These are phyloP conservation scores for Sugiyamaella valdiviana DNA, from an alignment of 805 yeast species.

Conservation along the genomic window DNA sequence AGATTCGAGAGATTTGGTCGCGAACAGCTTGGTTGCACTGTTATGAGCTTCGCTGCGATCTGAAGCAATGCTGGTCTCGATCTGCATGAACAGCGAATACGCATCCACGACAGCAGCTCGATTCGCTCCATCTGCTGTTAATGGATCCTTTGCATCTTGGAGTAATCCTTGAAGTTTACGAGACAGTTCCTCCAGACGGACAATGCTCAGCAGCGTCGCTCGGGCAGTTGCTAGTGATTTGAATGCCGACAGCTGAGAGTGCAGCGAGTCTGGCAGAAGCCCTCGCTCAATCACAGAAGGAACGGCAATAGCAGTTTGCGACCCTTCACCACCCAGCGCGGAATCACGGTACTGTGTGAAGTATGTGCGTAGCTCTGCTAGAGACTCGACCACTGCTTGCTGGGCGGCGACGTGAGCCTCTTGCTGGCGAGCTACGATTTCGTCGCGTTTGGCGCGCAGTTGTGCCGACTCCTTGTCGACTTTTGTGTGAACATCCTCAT, in stretches of 20 bases:
- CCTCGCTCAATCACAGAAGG: neutral
- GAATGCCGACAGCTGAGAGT: neutral
- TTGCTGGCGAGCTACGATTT: slow-evolving; percentile 2
- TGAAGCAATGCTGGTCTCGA: neutral
- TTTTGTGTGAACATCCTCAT: slow-evolving; percentile 15
- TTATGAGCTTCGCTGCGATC: neutral
- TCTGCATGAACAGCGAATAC: neutral
- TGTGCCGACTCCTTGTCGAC: slow-evolving; percentile 16
- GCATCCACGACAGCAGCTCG: neutral
- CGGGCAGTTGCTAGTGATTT: neutral
- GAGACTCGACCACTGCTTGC: slow-evolving; percentile 3
- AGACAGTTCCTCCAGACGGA: neutral
- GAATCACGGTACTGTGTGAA: slow-evolving; percentile 38
- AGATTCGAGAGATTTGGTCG: neutral
- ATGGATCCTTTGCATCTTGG: neutral
- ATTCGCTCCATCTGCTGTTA: neutral
- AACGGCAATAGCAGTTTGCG: slow-evolving; percentile 53
- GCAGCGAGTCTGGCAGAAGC: neutral
- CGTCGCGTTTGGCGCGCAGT: slow-evolving; percentile 9
- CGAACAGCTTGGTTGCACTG: neutral
- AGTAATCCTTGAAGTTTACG: neutral
- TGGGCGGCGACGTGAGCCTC: neutral
- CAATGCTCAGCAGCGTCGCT: neutral
- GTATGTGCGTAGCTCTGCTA: slow-evolving; percentile 7
- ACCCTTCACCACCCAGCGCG: slow-evolving; percentile 47